Conservation (phyloP, 768 basidiomycete genomes). For the Russula emetica region DNA sequence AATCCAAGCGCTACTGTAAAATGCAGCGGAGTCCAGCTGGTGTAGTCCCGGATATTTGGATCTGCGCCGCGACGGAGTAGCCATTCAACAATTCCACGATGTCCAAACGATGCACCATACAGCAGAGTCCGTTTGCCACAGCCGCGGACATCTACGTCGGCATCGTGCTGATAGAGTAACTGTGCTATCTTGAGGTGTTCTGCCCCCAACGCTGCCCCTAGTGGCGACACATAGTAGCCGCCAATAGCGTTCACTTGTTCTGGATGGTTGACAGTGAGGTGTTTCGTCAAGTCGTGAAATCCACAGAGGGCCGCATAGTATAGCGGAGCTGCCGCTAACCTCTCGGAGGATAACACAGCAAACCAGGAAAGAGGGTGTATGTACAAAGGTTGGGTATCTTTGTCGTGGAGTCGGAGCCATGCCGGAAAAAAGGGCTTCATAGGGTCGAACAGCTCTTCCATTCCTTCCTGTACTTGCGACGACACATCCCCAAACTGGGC, state of each 20-base stretch:
- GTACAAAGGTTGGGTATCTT: background rate
- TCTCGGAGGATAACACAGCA: no score
- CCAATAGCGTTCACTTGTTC: background rate
- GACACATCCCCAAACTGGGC: background rate
- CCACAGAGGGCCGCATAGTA: conserved; percentile 7
- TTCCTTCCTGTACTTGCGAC: background rate
- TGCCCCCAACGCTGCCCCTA: background rate
- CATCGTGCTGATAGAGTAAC: background rate
- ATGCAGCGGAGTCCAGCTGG: background rate
- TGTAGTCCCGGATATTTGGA: background rate
- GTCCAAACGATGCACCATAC: background rate
- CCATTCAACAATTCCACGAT: background rate
- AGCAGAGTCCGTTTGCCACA: background rate
- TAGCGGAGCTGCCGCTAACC: background rate
- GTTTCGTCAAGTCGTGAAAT: background rate
- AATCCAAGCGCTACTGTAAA: no score
- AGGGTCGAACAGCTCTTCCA: no score
- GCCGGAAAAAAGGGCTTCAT: no score
- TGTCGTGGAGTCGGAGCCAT: background rate
- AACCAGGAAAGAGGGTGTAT: no score
- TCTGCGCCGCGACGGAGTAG: conserved; percentile 5
- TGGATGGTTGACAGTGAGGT: background rate
- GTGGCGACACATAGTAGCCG: background rate
- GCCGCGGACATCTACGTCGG: background rate
- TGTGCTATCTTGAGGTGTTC: background rate